Evolutionary conservation across 371 early-diverging fungal genomes (phyloP).

Genomic region (Saksenaea vasiformis): DNA sequence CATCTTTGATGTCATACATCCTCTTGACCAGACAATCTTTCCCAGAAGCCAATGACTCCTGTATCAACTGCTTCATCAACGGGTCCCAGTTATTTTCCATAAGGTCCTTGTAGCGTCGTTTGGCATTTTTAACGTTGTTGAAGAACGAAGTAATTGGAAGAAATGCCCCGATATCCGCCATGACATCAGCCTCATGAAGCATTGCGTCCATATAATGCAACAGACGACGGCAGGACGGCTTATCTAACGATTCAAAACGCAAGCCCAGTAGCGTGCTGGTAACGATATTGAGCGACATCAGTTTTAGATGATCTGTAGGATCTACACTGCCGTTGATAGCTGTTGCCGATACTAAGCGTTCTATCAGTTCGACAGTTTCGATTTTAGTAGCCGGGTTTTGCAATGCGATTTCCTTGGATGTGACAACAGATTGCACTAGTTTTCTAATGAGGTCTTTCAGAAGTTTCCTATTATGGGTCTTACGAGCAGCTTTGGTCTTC

Average conservation of each 20-base stretch:
- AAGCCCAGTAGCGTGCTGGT: background rate
- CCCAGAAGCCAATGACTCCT: background rate
- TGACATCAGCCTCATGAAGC: background rate
- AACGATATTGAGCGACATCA: constrained; percentile 14
- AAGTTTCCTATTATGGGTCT: background rate
- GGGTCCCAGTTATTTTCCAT: constrained; percentile 9
- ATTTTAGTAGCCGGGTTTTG: constrained; percentile 4
- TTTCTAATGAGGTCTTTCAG: background rate
- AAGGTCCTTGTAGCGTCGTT: background rate
- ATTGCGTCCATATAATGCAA: background rate
- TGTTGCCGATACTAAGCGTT: constrained; percentile 7
- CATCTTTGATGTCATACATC: background rate
- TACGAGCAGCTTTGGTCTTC: constrained; percentile 11
- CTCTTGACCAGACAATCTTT: constrained; percentile 7
- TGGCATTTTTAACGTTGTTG: background rate
- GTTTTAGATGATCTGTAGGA: constrained; percentile 8
- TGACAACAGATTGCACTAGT: constrained; percentile 9
- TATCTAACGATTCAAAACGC: constrained; percentile 2
- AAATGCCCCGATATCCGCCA: background rate
- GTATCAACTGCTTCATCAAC: background rate
- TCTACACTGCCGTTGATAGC: background rate
- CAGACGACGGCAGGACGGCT: background rate
- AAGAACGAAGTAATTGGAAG: background rate
- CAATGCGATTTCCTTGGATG: constrained; percentile 14
- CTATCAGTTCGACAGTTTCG: constrained; percentile 11